These are phyloP conservation scores for Podila epigama DNA, from an alignment of 192 early-diverging fungal genomes.

Conservation along the genomic window DNA sequence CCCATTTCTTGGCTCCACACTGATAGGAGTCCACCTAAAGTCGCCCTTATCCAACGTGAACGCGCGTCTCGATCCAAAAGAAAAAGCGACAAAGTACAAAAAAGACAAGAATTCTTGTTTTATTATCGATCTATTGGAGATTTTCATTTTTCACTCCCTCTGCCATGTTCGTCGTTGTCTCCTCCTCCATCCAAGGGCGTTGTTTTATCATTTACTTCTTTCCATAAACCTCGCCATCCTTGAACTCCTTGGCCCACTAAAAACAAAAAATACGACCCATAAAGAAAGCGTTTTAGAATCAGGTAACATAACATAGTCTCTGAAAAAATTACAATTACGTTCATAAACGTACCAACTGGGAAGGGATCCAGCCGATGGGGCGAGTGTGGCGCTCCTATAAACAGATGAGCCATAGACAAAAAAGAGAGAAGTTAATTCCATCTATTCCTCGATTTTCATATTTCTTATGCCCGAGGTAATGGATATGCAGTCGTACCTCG, in stretches of 20 bases:
- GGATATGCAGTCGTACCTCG: constrained; percentile 19
- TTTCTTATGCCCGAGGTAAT: not conserved
- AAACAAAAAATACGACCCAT: not conserved
- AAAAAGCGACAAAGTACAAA: no score
- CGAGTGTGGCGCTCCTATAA: constrained; percentile 40
- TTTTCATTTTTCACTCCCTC: not conserved
- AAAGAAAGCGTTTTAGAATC: not conserved
- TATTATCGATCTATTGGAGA: constrained; percentile 1
- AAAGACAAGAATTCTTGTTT: no score
- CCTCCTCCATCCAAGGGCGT: not conserved
- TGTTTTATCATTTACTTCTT: constrained; percentile 36
- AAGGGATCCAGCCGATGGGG: constrained; percentile 43
- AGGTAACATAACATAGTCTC: not conserved
- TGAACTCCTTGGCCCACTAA: constrained; percentile 51
- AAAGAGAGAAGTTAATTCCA: not conserved
- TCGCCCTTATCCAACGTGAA: no score
- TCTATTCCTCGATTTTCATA: not conserved
- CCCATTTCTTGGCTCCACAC: no score
- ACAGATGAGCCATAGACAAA: not conserved
- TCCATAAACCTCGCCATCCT: constrained; percentile 48
- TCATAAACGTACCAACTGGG: constrained; percentile 24
- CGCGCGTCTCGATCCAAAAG: no score
- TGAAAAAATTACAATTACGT: not conserved
- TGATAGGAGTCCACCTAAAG: no score
- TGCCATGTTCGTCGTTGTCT: not conserved